Conservation (phyloP, 129 eudicot species). For the Flaveria brownii region DNA sequence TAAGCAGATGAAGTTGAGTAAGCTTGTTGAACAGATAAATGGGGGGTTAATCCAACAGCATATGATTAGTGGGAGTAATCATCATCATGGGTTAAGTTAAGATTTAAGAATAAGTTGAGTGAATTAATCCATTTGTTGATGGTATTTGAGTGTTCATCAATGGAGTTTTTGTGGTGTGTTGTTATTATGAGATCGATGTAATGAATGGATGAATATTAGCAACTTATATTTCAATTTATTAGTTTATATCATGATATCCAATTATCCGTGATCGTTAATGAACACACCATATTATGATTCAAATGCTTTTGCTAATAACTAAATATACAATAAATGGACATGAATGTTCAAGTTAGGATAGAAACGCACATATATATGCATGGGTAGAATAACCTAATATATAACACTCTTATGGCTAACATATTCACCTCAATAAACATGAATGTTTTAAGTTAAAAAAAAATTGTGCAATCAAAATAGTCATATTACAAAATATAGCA, state of each 20-base stretch:
- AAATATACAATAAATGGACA: background rate
- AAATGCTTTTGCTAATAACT: background rate
- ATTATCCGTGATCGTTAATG: background rate
- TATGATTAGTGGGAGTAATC: conserved; percentile 35
- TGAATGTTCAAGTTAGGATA: too few species aligned
- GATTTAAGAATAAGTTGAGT: background rate
- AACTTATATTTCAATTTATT: conserved; percentile 24
- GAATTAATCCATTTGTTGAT: conserved; percentile 13
- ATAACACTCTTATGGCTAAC: too few species aligned
- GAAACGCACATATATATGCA: background rate
- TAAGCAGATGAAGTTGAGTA: conserved; percentile 52
- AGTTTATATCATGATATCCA: background rate
- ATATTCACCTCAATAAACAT: too few species aligned
- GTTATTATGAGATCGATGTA: conserved; percentile 15
- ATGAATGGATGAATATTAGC: conserved; percentile 31
- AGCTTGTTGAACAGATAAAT: conserved; percentile 48
- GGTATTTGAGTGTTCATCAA: conserved; percentile 26
- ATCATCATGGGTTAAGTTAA: conserved; percentile 35
- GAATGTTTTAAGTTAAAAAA: too few species aligned
- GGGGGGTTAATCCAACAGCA: conserved; percentile 41
- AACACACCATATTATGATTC: background rate
- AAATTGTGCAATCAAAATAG: too few species aligned
- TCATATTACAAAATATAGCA: too few species aligned
- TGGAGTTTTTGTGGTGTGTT: conserved; percentile 25
- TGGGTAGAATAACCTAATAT: background rate